These are phyloP conservation scores for Magnaporthiopsis incrustans DNA, from an alignment of 2,329 filamentous ascomycete species.

Conservation along the genomic window DNA sequence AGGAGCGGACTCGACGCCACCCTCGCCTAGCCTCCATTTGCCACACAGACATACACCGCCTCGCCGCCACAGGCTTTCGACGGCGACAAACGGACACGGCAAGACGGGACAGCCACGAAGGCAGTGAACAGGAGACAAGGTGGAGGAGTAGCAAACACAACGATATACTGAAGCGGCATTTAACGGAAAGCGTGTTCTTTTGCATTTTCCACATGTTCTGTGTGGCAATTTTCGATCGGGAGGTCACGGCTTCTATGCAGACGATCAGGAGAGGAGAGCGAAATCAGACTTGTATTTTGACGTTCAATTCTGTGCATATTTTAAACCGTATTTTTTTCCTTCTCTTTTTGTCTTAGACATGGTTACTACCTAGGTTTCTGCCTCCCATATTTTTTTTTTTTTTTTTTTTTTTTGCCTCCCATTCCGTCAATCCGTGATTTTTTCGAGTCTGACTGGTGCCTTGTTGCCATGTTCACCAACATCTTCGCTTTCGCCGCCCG, in stretches of 20 bases:
- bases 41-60: not conserved
- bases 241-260: not conserved
- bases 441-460: not conserved
- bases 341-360: not conserved
- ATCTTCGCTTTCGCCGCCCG: too few relatives aligned
- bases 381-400: not conserved
- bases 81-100: too few relatives aligned
- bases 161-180: not conserved
- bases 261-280: not conserved
- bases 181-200: not conserved
- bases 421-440: not conserved
- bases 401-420: not conserved
- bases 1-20: not conserved
- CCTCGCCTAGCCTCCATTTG: not conserved
- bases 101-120: too few relatives aligned
- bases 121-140: not conserved
- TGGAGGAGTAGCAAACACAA: not conserved
- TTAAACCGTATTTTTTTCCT: not conserved
- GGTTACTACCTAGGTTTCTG: too few relatives aligned
- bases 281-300: not conserved
- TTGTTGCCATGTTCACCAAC: not conserved
- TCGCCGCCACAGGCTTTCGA: too few relatives aligned
- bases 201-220: not conserved
- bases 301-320: not conserved
- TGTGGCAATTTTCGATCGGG: not conserved